These are phyloP conservation scores for Agroathelia rolfsii DNA, from an alignment of 1,284 basidiomycete genomes.

Conservation along the genomic window DNA sequence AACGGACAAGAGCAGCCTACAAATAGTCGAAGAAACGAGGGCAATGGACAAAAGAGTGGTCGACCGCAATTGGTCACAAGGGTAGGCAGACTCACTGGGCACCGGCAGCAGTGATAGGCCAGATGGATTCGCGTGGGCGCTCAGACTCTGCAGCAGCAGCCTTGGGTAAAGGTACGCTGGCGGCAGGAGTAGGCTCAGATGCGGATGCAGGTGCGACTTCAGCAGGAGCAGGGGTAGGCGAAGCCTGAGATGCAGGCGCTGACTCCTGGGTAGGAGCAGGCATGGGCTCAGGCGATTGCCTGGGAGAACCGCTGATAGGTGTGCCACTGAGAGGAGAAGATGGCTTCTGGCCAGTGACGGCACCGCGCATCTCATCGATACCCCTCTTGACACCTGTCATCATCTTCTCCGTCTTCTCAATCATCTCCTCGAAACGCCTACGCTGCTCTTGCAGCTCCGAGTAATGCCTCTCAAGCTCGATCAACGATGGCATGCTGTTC, in stretches of 20 bases:
- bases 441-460: constrained; percentile 49
- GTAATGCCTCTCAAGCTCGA: constrained; percentile 64
- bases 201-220: constrained; percentile 9
- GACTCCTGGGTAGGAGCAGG: neutral
- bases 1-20: too few species aligned
- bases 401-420: constrained; percentile 62
- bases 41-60: too few species aligned
- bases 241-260: constrained; percentile 6
- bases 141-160: too few species aligned
- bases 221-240: constrained; percentile 5
- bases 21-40: too few species aligned
- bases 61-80: too few species aligned
- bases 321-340: too few species aligned
- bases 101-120: too few species aligned
- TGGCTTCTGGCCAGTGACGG: too few species aligned
- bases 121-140: too few species aligned
- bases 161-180: too few species aligned
- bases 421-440: constrained; percentile 54
- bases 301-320: neutral
- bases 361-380: constrained; percentile 56
- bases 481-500: constrained; percentile 37
- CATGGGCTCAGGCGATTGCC: constrained; percentile 1
- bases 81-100: too few species aligned
- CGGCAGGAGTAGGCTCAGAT: too few species aligned
- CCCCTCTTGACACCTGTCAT: constrained; percentile 61